Percentiles rank a stretch among this genome's conserved stretches.
Conservation (phyloP, 345 rosid genomes). For the Lagerstroemia speciosa region DNA sequence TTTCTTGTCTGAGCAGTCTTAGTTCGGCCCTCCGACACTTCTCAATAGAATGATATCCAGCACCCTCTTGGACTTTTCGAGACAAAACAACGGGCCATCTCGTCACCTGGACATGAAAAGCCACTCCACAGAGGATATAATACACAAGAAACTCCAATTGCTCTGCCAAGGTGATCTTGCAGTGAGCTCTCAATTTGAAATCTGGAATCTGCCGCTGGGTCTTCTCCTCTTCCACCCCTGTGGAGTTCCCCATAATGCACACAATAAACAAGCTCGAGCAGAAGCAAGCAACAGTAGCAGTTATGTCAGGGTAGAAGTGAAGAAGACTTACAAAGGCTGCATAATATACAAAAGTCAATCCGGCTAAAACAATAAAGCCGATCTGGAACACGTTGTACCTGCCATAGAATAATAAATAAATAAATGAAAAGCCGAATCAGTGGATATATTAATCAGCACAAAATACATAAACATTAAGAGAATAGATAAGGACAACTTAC, state of each 20-base stretch:
- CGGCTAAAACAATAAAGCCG: constrained; percentile 68
- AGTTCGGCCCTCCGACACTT: neutral
- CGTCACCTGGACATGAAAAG: constrained; percentile 1
- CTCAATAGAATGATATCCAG: neutral
- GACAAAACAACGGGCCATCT: neutral
- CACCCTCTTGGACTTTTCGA: neutral
- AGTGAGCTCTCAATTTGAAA: constrained; percentile 35
- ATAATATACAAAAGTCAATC: constrained; percentile 77
- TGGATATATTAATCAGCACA: constrained; percentile 1
- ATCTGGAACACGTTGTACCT: constrained; percentile 95
- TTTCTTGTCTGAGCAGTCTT: neutral
- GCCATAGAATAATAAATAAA: constrained; percentile 15
- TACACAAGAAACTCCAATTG: neutral
- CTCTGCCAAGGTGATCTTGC: neutral
- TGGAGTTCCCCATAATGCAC: constrained; percentile 6
- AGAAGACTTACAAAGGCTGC: constrained; percentile 65
- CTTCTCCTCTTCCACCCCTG: constrained; percentile 96
- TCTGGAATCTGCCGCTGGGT: constrained; percentile 70
- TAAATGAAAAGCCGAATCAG: constrained; percentile 6
- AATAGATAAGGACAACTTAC: constrained; percentile 35
- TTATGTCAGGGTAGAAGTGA: neutral
- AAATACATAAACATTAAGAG: neutral
- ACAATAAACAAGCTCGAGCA: neutral
- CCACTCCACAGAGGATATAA: neutral
- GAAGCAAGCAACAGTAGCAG: neutral